These are phyloP conservation scores for Mortierella alpina DNA, from an alignment of 192 early-diverging fungal genomes.

Conservation along the genomic window DNA sequence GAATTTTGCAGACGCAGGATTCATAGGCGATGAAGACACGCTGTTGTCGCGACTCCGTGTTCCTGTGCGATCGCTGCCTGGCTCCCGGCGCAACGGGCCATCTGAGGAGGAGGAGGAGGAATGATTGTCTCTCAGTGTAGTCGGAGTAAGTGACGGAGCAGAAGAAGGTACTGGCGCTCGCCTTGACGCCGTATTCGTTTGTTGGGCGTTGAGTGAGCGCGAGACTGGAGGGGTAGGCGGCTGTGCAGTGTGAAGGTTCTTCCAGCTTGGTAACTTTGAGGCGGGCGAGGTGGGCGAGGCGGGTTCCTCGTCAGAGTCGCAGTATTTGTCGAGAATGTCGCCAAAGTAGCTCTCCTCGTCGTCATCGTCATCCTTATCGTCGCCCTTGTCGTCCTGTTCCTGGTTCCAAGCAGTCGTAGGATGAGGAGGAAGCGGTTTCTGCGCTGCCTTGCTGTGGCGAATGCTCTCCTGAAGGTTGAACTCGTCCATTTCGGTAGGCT, in stretches of 20 bases:
- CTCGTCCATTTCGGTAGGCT: constrained; percentile 19
- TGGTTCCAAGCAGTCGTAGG: no score
- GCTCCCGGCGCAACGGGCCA: no score
- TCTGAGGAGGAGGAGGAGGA: not conserved
- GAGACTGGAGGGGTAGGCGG: constrained; percentile 22
- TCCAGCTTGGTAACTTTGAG: constrained; percentile 17
- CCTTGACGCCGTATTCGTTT: not conserved
- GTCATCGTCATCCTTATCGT: constrained; percentile 3
- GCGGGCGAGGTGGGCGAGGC: constrained; percentile 24
- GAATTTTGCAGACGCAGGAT: constrained; percentile 25
- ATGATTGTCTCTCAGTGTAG: not conserved
- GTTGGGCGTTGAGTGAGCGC: not conserved
- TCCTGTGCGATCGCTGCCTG: not conserved
- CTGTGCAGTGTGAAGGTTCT: constrained; percentile 12
- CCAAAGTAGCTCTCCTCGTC: constrained; percentile 48
- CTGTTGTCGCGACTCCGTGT: constrained; percentile 13
- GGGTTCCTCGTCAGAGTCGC: constrained; percentile 40
- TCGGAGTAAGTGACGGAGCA: not conserved
- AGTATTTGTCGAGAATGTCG: constrained; percentile 48
- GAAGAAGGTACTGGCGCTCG: not conserved
- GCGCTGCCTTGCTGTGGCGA: not conserved
- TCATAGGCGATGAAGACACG: constrained; percentile 4
- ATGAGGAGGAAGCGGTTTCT: not conserved
- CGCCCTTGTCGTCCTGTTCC: not conserved
- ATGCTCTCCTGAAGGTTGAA: constrained; percentile 13